A percentile compares a stretch with the other conserved stretches of the same genome.
Evolutionary conservation across 345 rosid genomes (phyloP).

Genomic region (Moricandia arvensis): DNA sequence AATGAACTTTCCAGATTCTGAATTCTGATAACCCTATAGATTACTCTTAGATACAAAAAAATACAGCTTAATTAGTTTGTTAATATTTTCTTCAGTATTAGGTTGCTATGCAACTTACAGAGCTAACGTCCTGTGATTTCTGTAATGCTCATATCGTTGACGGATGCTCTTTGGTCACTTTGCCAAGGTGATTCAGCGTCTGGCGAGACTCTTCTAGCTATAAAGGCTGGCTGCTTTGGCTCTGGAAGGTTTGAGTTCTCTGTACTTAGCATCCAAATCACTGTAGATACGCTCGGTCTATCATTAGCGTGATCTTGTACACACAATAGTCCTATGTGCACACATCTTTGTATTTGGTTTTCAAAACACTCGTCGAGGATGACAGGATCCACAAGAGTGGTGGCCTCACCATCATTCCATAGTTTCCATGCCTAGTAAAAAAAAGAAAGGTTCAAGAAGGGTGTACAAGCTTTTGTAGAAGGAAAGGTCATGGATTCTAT

Average conservation of each 20-base stretch:
- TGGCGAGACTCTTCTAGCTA: conserved; percentile 16
- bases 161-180: conserved; percentile 6
- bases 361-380: conserved; percentile 7
- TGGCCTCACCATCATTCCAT: conserved; percentile 19
- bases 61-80: not conserved
- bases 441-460: not conserved
- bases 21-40: not conserved
- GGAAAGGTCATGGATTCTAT: not conserved
- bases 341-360: conserved; percentile 19
- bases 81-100: not conserved
- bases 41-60: not conserved
- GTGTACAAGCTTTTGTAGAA: not conserved
- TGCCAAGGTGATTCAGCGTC: not conserved
- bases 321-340: conserved; percentile 30
- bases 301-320: conserved; percentile 36
- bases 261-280: conserved; percentile 36
- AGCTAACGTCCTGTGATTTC: conserved; percentile 18
- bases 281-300: conserved; percentile 30
- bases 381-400: conserved; percentile 5
- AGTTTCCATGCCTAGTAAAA: conserved; percentile 33
- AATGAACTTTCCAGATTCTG: not conserved
- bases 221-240: conserved; percentile 34
- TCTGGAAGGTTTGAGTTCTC: conserved; percentile 24
- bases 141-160: conserved; percentile 22
- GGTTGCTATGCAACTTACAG: not conserved